These are phyloP conservation scores for Talinum fruticosum DNA, from an alignment of 148 eudicot species.

Conservation along the genomic window DNA sequence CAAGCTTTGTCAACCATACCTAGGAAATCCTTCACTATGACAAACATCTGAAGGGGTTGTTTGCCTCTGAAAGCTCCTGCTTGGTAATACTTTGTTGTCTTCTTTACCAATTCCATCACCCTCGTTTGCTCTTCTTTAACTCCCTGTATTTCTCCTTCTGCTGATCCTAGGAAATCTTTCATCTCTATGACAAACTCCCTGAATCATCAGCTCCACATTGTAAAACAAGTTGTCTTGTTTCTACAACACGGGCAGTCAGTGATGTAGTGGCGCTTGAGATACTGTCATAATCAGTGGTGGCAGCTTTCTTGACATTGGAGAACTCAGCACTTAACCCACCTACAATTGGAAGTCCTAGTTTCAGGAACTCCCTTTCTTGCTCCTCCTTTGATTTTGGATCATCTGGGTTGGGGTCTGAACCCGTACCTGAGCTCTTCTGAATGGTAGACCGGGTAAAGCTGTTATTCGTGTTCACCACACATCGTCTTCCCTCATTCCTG, in stretches of 20 bases:
- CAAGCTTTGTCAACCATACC: constrained; percentile 73
- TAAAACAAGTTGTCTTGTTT: constrained; percentile 38
- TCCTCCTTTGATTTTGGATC: constrained; percentile 50
- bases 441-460: constrained; percentile 33
- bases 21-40: constrained; percentile 61
- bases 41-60: constrained; percentile 57
- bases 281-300: constrained; percentile 52
- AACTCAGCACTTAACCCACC: constrained; percentile 73
- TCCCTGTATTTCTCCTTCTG: constrained; percentile 48
- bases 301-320: constrained; percentile 68
- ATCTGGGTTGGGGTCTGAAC: constrained; percentile 9
- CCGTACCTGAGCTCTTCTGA: constrained; percentile 21
- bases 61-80: constrained; percentile 64
- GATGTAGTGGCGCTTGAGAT: constrained; percentile 32
- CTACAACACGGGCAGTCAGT: constrained; percentile 33
- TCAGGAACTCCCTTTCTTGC: constrained; percentile 58
- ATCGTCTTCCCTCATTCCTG: constrained; percentile 74
- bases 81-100: constrained; percentile 77
- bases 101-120: constrained; percentile 63
- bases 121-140: constrained; percentile 55
- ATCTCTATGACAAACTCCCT: constrained; percentile 52
- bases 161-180: constrained; percentile 53
- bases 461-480: constrained; percentile 43
- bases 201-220: constrained; percentile 37
- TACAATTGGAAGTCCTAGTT: constrained; percentile 77